Percentiles rank a stretch among this genome's conserved stretches.
phyloP scores from a whole-genome alignment of 176 grass and related monocot genomes.

The Panicum miliaceum region DNA sequence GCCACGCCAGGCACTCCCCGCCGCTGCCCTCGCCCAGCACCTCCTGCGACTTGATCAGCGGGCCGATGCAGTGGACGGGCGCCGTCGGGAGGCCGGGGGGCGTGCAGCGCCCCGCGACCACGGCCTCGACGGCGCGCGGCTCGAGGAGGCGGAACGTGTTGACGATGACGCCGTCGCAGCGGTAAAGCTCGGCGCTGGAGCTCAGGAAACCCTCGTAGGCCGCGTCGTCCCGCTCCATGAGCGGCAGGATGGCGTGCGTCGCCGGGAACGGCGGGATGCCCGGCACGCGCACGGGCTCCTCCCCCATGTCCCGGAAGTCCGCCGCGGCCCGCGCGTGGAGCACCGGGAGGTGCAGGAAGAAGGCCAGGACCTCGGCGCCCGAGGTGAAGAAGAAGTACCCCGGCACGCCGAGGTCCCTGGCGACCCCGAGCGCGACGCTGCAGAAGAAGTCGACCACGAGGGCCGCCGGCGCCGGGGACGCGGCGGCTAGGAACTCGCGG shows the following conservation, averaged over 20 bases:
- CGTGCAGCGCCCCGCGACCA: slow-evolving; percentile 39
- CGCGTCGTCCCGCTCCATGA: slow-evolving; percentile 57
- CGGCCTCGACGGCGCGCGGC: slow-evolving; percentile 44
- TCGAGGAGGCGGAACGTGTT: slow-evolving; percentile 71
- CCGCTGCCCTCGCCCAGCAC: slow-evolving; percentile 20
- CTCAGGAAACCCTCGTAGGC: slow-evolving; percentile 42
- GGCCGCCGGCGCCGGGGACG: slow-evolving; percentile 40
- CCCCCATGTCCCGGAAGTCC: slow-evolving; percentile 33
- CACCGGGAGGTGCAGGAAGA: slow-evolving; percentile 29
- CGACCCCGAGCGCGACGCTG: slow-evolving; percentile 46
- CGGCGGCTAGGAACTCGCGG: slow-evolving; percentile 42
- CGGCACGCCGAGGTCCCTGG: slow-evolving; percentile 51
- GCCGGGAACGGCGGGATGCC: slow-evolving; percentile 53
- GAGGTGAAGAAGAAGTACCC: slow-evolving; percentile 65
- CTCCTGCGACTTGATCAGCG: slow-evolving; percentile 63
- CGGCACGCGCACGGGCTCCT: slow-evolving; percentile 29
- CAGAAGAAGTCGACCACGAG: slow-evolving; percentile 71
- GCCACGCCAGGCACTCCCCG: slow-evolving; percentile 54
- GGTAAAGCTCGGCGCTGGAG: neutral
- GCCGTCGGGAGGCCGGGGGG: slow-evolving; percentile 33
- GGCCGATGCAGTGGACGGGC: slow-evolving; percentile 55
- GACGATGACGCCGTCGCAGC: slow-evolving; percentile 51
- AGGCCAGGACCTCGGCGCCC: slow-evolving; percentile 44
- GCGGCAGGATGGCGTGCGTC: slow-evolving; percentile 43
- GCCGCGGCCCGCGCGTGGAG: neutral